A percentile compares a stretch with the other conserved stretches of the same genome.
phyloP scores from a whole-genome alignment of 177 flowering plant species.

The Vitis hybrid region DNA sequence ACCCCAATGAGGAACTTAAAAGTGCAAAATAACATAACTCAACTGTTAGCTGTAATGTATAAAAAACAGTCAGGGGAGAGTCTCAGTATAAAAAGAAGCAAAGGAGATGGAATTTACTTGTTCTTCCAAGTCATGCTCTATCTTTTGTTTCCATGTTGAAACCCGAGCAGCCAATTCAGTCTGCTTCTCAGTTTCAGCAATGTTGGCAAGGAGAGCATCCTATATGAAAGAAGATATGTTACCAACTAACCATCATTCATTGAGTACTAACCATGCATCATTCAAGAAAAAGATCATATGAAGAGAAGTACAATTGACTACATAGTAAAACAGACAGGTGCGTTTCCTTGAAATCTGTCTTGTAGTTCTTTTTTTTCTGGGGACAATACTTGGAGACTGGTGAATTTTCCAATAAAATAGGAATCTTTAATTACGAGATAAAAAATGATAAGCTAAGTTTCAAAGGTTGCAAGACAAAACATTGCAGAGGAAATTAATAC shows the following conservation, averaged over 20 bases:
- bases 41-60: neutral
- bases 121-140: slow-evolving; percentile 78
- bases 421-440: no score
- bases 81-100: neutral
- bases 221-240: slow-evolving; percentile 19
- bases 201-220: slow-evolving; percentile 90
- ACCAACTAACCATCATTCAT: neutral
- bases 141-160: slow-evolving; percentile 93
- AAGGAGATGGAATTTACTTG: slow-evolving; percentile 45
- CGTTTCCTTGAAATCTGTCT: neutral
- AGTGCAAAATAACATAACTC: neutral
- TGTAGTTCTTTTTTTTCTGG: neutral
- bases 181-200: slow-evolving; percentile 86
- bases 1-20: neutral
- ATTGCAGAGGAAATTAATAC: no score
- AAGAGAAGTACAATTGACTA: neutral
- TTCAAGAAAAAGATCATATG: neutral
- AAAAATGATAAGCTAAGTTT: no score
- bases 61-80: neutral
- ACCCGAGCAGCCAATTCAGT: slow-evolving; percentile 88
- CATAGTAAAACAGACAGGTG: neutral
- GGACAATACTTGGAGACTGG: no score
- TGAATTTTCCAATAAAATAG: no score
- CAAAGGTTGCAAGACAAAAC: no score
- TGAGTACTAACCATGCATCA: neutral